A percentile compares a stretch with the other conserved stretches of the same genome.
Conservation (phyloP, 768 basidiomycete species). For the Auricularia sp. region DNA sequence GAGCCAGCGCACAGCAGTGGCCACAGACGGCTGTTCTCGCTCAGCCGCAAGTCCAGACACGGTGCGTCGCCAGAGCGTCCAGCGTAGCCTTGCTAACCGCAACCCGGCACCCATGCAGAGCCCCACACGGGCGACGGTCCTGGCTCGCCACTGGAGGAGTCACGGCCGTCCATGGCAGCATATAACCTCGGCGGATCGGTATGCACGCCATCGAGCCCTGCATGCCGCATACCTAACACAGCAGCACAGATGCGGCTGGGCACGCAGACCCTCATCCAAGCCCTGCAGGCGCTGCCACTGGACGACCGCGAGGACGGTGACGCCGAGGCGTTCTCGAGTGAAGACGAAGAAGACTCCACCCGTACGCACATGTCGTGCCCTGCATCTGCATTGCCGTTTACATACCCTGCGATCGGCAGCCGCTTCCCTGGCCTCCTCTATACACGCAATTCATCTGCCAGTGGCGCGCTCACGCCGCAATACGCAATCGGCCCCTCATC, state of each 20-base stretch:
- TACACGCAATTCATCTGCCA: slow-evolving; percentile 80
- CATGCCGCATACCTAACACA: neutral
- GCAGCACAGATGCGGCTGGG: slow-evolving; percentile 67
- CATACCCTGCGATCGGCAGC: slow-evolving; percentile 20
- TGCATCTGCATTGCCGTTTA: neutral
- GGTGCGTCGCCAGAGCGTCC: neutral
- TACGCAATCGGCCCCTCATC: neutral
- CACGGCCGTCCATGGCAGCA: neutral
- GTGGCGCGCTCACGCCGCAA: slow-evolving; percentile 1
- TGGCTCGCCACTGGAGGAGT: neutral
- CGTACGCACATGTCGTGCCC: neutral
- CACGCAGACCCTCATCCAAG: slow-evolving; percentile 83
- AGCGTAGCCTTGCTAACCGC: neutral
- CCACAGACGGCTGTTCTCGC: slow-evolving; percentile 29
- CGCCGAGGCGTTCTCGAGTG: slow-evolving; percentile 47
- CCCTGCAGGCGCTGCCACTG: slow-evolving; percentile 78
- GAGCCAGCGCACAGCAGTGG: neutral
- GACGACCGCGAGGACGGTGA: slow-evolving; percentile 58
- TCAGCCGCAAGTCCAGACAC: slow-evolving; percentile 20
- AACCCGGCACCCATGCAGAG: neutral
- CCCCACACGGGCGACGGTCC: neutral
- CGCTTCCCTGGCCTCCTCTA: slow-evolving; percentile 64
- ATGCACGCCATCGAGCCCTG: neutral
- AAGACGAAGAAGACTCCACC: slow-evolving; percentile 42
- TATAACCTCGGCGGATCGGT: neutral